Base-by-base conservation (phyloP, 257 asterid genomes). In the Cruciata laevipes region DNA sequence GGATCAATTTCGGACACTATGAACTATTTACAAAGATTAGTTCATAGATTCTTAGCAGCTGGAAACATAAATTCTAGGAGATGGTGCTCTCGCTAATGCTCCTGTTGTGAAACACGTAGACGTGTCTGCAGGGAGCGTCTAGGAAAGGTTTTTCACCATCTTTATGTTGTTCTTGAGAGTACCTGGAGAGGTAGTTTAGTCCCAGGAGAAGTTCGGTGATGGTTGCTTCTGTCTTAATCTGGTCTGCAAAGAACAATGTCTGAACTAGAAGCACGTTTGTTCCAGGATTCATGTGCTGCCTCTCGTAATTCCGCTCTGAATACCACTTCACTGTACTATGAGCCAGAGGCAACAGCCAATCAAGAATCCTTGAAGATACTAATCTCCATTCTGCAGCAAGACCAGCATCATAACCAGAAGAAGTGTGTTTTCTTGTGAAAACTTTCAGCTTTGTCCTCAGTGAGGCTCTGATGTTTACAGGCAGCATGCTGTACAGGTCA, bases 331-430 rank as follows among this genome's bases (percentile, higher is more conserved):
- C 20, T 83, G 76, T 91, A 77, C 85, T 84, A 57, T 82, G 95
- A 58, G 95, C 95, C 6, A 91, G 92, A 3, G 95, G 96, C 24
- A 85, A 83, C 61, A 91, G 69, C 96, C 96, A 91, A 25, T 84
- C 91, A 69, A 89, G 64, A 73, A 82, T 78, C 68, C 83, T 80
- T 27, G 78, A 63, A 73, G 87, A 12, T 24, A 84, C 79, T 20
- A 51, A 60, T 69, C 85, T 79, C 87, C 95, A 86, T 66, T 85
- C 89, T n/a, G 82, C 76, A 70, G 89, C 93, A 55, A 81, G 71
- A 12, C 71, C 80, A 66, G 84, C 79, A 69, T 84, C 83, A 66
- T 82, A 80, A 16, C 80, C 77, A 57, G 78, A 77, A 4, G 89
- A 79, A 67, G 76, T 76, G 24, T 55, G 10, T 31, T 70, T 75